Percentiles rank a stretch among this genome's conserved stretches.
Conservation (phyloP, 164 flowering plant genomes). For the Nymphaea colorata region DNA sequence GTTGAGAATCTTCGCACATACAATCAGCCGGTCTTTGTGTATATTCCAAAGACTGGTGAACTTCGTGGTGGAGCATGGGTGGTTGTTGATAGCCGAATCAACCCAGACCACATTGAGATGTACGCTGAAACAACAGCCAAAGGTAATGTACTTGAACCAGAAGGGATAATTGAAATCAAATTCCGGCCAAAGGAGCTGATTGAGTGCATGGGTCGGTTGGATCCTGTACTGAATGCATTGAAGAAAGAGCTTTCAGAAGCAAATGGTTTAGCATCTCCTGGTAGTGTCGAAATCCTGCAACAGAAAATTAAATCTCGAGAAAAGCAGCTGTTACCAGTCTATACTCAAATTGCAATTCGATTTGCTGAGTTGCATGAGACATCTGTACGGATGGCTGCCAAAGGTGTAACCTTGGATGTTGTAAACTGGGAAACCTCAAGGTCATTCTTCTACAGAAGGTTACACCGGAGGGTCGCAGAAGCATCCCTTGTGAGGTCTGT, state of each 20-base stretch:
- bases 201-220: conserved; percentile 94
- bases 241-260: conserved; percentile 57
- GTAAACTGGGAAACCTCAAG: conserved; percentile 70
- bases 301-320: conserved; percentile 70
- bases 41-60: conserved; percentile 95
- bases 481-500: conserved; percentile 46
- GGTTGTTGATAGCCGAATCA: conserved; percentile 84
- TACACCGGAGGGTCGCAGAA: conserved; percentile 65
- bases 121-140: conserved; percentile 88
- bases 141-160: conserved; percentile 99
- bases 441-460: conserved; percentile 68
- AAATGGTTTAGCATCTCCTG: conserved; percentile 13
- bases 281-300: conserved; percentile 32
- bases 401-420: conserved; percentile 75
- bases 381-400: conserved; percentile 94
- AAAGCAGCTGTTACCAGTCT: conserved; percentile 75
- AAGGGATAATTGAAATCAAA: conserved; percentile 96
- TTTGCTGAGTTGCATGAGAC: conserved; percentile 97
- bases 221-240: conserved; percentile 48
- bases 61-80: conserved; percentile 99
- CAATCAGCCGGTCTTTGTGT: conserved; percentile 88
- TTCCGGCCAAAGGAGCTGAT: conserved; percentile 69
- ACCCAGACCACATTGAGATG: conserved; percentile 93
- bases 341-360: conserved; percentile 90
- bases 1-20: conserved; percentile 96